Evolutionary conservation across 1,284 basidiomycete species (phyloP), one percentile per base, ranked within the genome.

Genomic region (Pisolithus thermaeus): DNA sequence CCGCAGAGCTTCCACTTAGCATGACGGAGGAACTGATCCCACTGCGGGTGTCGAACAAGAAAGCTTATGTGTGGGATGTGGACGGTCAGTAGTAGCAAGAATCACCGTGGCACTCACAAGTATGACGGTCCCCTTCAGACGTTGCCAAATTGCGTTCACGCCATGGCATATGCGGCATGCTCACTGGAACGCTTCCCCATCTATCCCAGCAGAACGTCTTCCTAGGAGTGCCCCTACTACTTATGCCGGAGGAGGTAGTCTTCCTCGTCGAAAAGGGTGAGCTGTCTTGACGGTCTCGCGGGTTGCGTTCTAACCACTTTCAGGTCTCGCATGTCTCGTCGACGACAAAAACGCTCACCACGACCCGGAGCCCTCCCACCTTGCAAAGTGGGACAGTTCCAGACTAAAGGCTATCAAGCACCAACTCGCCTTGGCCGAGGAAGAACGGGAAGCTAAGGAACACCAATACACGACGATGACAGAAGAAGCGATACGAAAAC

Each of bases 151-250:
- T 97, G 5, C 88, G 95, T 44, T 81, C 87, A 35, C 70, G 83
- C 56, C 84, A 97, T 66, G 84, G 80, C 54, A 80, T 98, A 45
- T 92, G 88, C 59, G 95, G 96, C 36, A 75, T 93, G 47, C 71
- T 97, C 39, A 81, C 81, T 1, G 97, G 97, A 0, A 98, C 97
- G 0, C 78, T 99, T 20, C 95, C 97, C 2, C 90, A 95, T 63
- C 79, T 98, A 0, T 87, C 92, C 4, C 96, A 98, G 65, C 97
- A 99, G 70, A 99, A 99, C 70, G 83, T 92, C 1, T 99, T 99
- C 65, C 76, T 99, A 16, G 97, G 97, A 12, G 71, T 93, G 16
- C 97, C 97, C 1, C 73, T 97, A 2, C 75, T 92, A 18, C 74
- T 99, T 1, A 81, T 94, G 69, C 89, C 91, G 0, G 97, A 99